Evolutionary conservation across 1,284 basidiomycete species (phyloP), one percentile per base, ranked within the genome.

Genomic region (Singerocomus inundabilis): DNA sequence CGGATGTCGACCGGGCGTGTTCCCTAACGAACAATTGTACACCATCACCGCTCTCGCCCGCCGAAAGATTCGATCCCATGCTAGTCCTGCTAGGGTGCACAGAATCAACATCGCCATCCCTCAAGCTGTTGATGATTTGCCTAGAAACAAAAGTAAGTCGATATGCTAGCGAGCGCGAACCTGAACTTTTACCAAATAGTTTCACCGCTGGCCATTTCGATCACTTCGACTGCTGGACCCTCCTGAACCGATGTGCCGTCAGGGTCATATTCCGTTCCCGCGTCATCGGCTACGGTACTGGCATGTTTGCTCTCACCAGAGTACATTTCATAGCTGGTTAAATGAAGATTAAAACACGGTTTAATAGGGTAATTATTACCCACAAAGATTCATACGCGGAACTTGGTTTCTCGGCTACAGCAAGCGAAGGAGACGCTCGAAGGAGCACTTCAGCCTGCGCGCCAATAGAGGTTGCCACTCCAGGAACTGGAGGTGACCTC

Each of bases 161-260:
- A 48, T 33, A 32, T 35, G 8, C 30, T 42, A 37, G 45, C 46
- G 43, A 54, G 52, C n/a, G 25, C 9, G 35, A 35, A 44, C 47
- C 26, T 59, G 43, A 13, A 70, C 74, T n/a, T n/a, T 44, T 51
- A 88, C 88, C 88, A 92, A 50, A 91, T 84, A 13, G 86, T 88
- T 66, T 91, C 84, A 24, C 88, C 88, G 62, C 89, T 90, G 12
- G 86, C 86, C 60, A 90, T 71, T 61, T 91, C 85, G 43, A 91
- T 76, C 31, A 91, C 76, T 68, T 91, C 88, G 26, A 91, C 71
- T 4, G 82, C 88, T 49, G 84, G 78, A 5, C 77, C 80, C 46
- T 79, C 66, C 54, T 82, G 81, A 40, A 73, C 53, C 44, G 64
- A 55, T 43, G 69, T 53, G 31, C 54, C 49, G 31, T 61, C 57